Evolutionary conservation across 139 green algal genomes (phyloP), one percentile per base, ranked within the genome.

Genomic region (Chlamydomonas applanata): DNA sequence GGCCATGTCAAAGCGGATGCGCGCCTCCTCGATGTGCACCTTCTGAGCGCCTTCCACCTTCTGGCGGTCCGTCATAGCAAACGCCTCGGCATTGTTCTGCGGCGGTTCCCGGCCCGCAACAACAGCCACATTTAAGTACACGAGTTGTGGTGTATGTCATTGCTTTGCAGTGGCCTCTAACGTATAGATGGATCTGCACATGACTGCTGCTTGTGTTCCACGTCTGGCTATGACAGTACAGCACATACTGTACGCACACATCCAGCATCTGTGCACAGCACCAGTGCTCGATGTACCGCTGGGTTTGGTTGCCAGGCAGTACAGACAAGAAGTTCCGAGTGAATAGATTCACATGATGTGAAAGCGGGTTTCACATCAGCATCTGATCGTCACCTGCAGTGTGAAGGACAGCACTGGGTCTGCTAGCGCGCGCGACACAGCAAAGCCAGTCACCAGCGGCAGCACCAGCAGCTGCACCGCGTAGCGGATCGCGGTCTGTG

Each of bases 11-110:
- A 97, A 88, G 33, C 87, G 86, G 60, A 97, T 53, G 1, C 91
- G 85, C 44, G 91, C 64, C 85, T 97, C 93, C 75, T 97, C 88
- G 20, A 90, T 56, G 69, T 97, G 88, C 46, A 97, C 73, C 29
- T 85, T 76, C 30, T 83, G 20, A 0, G 83, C 86, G 3, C 86
- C 91, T 76, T 93, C 90, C 62, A 54, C 52, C 78, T 94, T 95
- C 73, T 95, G 86, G 16, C 73, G 62, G 46, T 91, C 90, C 0
- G 71, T 89, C 73, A 94, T 80, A 9, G 82, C 88, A 86, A 97
- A 96, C 30, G 82, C 83, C 24, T 87, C 71, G 0, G 84, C 83
- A 77, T 95, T 89, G 52, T 90, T 83, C 5, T 75, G 78, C 13
- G 49, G 30, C 29, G 49, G n/a, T n/a, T n/a, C n/a, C n/a, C 32